Conservation (phyloP, 208 protist species). For the Acanthamoeba triangularis region DNA sequence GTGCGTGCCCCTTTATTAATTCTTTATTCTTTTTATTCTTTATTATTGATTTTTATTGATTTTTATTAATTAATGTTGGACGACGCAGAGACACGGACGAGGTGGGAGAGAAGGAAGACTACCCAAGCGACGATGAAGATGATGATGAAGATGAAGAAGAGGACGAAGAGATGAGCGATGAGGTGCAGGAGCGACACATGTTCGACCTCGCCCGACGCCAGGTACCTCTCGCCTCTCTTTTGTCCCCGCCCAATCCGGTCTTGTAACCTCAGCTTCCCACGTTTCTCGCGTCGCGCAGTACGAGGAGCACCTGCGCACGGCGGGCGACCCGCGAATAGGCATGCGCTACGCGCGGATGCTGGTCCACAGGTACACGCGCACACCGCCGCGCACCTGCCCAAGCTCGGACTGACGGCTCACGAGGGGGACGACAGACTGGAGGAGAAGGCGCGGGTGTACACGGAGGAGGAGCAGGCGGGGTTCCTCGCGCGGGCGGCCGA, state of each 20-base stretch:
- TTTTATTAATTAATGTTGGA: not conserved
- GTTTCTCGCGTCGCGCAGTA: not conserved
- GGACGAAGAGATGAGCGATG: not conserved
- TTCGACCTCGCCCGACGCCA: conserved; percentile 29
- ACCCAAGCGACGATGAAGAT: not conserved
- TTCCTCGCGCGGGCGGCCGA: not conserved
- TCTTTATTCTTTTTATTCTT: too few relatives aligned
- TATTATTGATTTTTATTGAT: not conserved
- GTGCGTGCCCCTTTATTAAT: not conserved
- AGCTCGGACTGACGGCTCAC: not conserved
- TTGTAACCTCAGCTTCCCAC: not conserved
- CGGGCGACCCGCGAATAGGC: not conserved
- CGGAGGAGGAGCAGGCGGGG: not conserved
- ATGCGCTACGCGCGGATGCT: conserved; percentile 43
- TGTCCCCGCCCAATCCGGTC: not conserved
- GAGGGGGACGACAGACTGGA: not conserved
- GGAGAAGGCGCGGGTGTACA: conserved; percentile 21
- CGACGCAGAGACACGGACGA: not conserved
- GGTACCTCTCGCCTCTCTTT: not conserved
- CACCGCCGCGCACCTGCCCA: not conserved
- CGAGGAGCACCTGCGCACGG: not conserved
- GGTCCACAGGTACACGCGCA: not conserved
- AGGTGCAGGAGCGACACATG: conserved; percentile 53
- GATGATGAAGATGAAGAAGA: not conserved
- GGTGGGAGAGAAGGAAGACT: not conserved